These are phyloP conservation scores for Bryoerythrophyllum caledonicum DNA, from an alignment of 225 moss, liverwort and hornwort genomes.

Conservation along the genomic window DNA sequence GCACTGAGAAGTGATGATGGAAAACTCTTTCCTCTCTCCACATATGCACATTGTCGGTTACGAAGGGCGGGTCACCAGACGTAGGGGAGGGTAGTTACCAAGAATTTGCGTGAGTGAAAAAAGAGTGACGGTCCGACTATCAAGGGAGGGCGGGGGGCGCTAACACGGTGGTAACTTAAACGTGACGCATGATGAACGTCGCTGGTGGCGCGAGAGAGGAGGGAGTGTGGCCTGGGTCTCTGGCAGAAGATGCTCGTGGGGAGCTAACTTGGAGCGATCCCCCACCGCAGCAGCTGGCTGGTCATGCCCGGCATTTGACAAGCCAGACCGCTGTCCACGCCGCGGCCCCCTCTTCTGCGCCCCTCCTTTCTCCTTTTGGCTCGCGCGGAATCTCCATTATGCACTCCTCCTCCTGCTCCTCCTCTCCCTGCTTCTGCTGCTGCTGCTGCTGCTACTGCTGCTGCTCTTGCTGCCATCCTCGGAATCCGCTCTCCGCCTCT, in stretches of 20 bases:
- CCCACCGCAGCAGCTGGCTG: constrained; percentile 3
- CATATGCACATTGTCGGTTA: too few relatives aligned
- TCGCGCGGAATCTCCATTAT: constrained; percentile 21
- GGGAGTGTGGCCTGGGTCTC: neutral
- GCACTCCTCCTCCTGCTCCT: neutral
- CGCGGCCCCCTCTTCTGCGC: constrained; percentile 24
- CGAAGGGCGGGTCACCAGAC: too few relatives aligned
- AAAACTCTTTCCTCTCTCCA: too few relatives aligned
- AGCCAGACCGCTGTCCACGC: constrained; percentile 24
- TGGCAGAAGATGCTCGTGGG: neutral
- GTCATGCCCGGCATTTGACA: constrained; percentile 10
- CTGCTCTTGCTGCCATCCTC: neutral
- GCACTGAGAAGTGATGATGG: too few relatives aligned
- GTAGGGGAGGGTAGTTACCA: too few relatives aligned
- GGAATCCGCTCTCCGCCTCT: constrained; percentile 4
- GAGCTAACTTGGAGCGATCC: constrained; percentile 11
- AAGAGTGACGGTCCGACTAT: too few relatives aligned
- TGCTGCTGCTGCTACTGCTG: too few relatives aligned
- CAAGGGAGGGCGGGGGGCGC: too few relatives aligned
- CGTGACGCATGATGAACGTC: too few relatives aligned
- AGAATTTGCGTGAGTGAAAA: too few relatives aligned
- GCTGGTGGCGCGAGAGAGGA: neutral
- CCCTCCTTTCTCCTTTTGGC: constrained; percentile 20
- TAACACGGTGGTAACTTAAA: too few relatives aligned
- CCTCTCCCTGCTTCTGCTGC: too few relatives aligned